Conservation (phyloP, 257 asterid genomes). For the Capsicum baccatum region DNA sequence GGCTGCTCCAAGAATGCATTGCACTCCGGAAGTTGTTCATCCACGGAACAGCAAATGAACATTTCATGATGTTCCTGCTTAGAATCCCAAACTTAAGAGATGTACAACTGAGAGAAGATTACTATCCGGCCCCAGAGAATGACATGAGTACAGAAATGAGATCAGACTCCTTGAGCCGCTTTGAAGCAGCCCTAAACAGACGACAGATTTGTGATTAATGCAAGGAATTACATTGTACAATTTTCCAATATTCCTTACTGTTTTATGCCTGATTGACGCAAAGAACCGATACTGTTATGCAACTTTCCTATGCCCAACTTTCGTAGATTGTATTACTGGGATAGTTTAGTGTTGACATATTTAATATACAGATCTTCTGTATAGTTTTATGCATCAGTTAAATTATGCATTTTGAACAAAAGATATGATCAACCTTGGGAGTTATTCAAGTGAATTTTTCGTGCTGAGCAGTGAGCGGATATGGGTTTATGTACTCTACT, state of each 20-base stretch:
- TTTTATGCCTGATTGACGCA: neutral
- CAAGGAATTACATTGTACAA: neutral
- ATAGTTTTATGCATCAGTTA: neutral
- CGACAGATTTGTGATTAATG: constrained; percentile 68
- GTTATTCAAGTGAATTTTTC: neutral
- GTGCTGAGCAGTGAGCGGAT: neutral
- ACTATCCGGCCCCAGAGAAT: constrained; percentile 92
- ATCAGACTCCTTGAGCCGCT: constrained; percentile 79
- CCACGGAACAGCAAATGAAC: constrained; percentile 93
- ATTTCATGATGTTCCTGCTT: constrained; percentile 67
- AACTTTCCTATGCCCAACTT: neutral
- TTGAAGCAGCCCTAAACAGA: constrained; percentile 68
- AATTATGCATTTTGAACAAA: neutral
- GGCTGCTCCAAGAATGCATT: constrained; percentile 64
- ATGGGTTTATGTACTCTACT: neutral
- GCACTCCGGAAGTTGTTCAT: constrained; percentile 74
- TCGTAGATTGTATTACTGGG: neutral
- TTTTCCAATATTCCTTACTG: neutral
- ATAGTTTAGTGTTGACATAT: neutral
- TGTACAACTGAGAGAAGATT: constrained; percentile 87
- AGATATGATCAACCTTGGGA: too few relatives aligned
- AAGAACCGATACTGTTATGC: neutral
- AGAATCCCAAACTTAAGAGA: constrained; percentile 62
- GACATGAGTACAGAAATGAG: constrained; percentile 99
- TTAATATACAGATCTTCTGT: neutral